Evolutionary conservation across 2,329 filamentous ascomycete genomes (phyloP).

Genomic region (Sarocladium kiliense): DNA sequence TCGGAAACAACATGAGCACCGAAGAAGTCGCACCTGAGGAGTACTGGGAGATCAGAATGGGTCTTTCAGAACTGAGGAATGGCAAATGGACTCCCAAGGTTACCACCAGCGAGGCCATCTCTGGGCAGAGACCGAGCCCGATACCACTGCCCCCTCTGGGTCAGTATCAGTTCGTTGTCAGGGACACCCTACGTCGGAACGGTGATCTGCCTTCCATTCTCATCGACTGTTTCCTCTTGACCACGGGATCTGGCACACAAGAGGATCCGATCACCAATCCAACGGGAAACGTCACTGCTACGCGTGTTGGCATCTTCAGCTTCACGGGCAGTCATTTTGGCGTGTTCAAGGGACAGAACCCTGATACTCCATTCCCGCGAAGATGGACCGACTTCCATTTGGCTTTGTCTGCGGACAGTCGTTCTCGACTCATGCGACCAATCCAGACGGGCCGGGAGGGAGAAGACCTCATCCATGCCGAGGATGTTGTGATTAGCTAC

Average conservation of each 20-base stretch:
- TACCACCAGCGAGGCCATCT: not conserved
- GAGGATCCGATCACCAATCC: not conserved
- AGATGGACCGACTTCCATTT: not conserved
- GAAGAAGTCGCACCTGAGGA: not conserved
- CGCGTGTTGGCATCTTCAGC: not conserved
- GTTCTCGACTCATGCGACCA: not conserved
- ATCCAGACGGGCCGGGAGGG: not conserved
- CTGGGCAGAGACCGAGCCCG: not conserved
- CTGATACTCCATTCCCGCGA: not conserved
- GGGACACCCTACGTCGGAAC: not conserved
- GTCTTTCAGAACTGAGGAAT: not conserved
- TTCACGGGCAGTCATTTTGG: not conserved
- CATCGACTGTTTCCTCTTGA: not conserved
- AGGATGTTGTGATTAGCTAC: not conserved
- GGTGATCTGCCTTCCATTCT: not conserved
- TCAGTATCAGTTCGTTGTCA: not conserved
- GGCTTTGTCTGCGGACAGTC: not conserved
- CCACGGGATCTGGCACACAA: not conserved
- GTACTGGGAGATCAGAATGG: slow-evolving; percentile 2
- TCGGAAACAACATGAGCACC: not conserved
- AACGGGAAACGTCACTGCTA: not conserved
- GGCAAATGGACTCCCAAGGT: not conserved
- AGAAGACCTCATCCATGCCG: not conserved
- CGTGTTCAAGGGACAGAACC: not conserved
- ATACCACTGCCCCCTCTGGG: not conserved